Evolutionary conservation across 176 grass and related monocot genomes (phyloP), one percentile per base, ranked within the genome.

Genomic region (Poa pratensis): DNA sequence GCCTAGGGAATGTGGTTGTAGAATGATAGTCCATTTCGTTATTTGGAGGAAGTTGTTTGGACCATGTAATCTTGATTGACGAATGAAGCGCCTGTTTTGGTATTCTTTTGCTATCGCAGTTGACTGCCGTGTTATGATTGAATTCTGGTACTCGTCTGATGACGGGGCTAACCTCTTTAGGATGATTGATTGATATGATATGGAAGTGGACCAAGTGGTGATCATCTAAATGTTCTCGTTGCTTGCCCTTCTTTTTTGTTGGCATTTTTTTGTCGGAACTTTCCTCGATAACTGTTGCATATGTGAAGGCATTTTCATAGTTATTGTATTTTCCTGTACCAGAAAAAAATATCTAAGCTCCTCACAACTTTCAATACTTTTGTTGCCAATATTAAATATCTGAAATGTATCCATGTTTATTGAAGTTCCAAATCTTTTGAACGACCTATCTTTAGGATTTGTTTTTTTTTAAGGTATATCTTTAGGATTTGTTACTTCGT

Each of bases 1-100:
- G 57, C 26, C 51, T 69, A 59, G 45, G 62, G 51, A n/a, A 55
- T 28, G 22, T 82, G 35, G 37, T 79, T 66, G 84, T 79, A 79
- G 34, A 86, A 78, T 39, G 54, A 65, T 58, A 23, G 24, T 34
- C 53, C 20, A 48, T 57, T 39, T 23, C 9, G 20, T 48, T 76
- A 45, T n/a, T 73, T 73, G 45, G 5, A 63, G 32, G 5, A 23
- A 54, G 46, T 48, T 34, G 6, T 26, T 74, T 45, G 13, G 40
- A 30, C 20, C 15, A 49, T 55, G 57, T 34, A 80, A n/a, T 23
- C 20, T 45, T 72, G 52, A 5, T 48, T 48, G 45, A 14, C 76
- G 26, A 73, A 45, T 67, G 59, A 66, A 67, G 46, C 51, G n/a
- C 43, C 37, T 89, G 59, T 42, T 69, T 67, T 81, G 16, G 16